Conservation (phyloP, 257 asterid genomes). For the Plantago elongata region DNA sequence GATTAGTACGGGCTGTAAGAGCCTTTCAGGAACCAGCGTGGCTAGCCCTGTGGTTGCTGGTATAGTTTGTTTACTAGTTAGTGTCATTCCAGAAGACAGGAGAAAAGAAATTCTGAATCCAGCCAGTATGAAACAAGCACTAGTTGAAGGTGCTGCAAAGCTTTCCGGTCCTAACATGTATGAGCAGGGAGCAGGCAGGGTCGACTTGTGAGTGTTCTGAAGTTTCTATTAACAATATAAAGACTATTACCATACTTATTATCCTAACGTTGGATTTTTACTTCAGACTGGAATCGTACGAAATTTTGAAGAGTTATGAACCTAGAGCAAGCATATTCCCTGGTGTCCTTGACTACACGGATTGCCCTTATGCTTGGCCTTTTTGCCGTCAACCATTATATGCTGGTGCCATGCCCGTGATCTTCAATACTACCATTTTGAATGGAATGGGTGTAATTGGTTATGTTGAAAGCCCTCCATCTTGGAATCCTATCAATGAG, state of each 20-base stretch:
- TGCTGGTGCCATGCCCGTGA: conserved; percentile 98
- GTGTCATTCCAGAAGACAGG: conserved; percentile 74
- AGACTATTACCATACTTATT: conserved; percentile 17
- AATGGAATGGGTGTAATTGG: conserved; percentile 96
- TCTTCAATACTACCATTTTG: conserved; percentile 85
- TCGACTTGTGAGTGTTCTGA: conserved; percentile 78
- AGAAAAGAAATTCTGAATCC: conserved; percentile 84
- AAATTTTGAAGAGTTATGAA: conserved; percentile 76
- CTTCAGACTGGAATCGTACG: conserved; percentile 80
- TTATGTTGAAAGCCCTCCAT: conserved; percentile 74
- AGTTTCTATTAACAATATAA: conserved; percentile 19
- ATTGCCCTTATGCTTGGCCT: conserved; percentile 99
- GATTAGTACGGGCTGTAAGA: conserved; percentile 97
- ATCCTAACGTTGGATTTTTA: conserved; percentile 26
- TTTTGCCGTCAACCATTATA: conserved; percentile 96
- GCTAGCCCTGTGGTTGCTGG: conserved; percentile 99
- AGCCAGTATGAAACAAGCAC: conserved; percentile 94
- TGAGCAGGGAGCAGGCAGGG: conserved; percentile 99
- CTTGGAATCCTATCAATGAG: conserved; percentile 80
- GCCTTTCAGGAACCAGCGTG: conserved; percentile 97
- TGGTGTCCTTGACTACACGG: conserved; percentile 73
- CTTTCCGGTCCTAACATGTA: conserved; percentile 95
- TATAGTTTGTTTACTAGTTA: conserved; percentile 93
- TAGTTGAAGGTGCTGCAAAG: conserved; percentile 97
- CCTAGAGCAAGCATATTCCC: conserved; percentile 99